Evolutionary conservation across 257 asterid genomes (phyloP), one percentile per base, ranked within the genome.

Genomic region (Oldenlandia corymbosa): DNA sequence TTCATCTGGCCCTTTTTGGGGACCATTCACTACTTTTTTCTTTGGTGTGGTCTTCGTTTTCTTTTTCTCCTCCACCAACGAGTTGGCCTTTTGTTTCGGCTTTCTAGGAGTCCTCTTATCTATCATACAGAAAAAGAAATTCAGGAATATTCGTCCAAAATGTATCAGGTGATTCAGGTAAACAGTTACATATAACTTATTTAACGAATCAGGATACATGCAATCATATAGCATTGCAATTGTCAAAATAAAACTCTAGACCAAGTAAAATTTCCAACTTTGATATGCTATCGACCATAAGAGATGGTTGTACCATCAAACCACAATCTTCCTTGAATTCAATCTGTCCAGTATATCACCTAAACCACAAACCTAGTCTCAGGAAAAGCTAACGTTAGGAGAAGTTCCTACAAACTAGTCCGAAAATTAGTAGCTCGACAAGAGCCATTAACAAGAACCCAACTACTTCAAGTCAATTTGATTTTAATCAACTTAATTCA

Each of bases 51-150:
- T 50, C 23, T 7, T 50, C 48, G 36, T 36, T 4, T 7, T 32
- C 45, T 46, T 64, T 45, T 36, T 54, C 16, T 63, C 48, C 64
- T 62, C 64, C 32, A n/a, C 36, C 23, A 39, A 16, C 26, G 47
- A 71, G 62, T 43, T 76, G 36, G 76, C 66, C 71, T 53, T 76
- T 68, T 73, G 68, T 72, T 71, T 83, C 67, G 14, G 65, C 79
- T 78, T 73, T 68, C 62, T 73, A 64, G 95, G 87, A 66, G 94
- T 85, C 70, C 72, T 80, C 74, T 67, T 71, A 74, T 78, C 87
- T 79, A 78, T 82, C 67, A 73, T 27, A 54, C 16, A 68, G 30
- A n/a, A n/a, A 23, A 66, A 20, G n/a, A 43, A 57, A 46, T 39
- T 67, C 64, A 56, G 9, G 17, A 45, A 11, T 43, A 10, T 57